A percentile compares a stretch with the other conserved stretches of the same genome.
Conservation (phyloP, 441 rosid genomes). For the Gossypium laxum region DNA sequence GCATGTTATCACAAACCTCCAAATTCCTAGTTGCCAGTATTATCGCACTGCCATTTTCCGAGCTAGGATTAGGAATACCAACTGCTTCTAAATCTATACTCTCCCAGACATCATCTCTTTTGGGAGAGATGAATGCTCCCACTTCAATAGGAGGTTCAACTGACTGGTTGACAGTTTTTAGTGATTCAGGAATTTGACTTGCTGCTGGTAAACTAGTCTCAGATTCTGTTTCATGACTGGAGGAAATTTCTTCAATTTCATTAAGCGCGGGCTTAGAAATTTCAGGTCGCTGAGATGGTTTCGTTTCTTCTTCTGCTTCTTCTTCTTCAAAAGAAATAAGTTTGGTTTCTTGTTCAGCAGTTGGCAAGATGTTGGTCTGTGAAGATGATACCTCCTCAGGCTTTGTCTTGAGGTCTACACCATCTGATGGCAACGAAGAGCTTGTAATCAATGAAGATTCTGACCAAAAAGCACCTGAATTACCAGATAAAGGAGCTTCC, state of each 20-base stretch:
- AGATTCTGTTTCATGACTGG: slow-evolving; percentile 7
- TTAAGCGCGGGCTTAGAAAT: not conserved
- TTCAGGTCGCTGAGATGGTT: not conserved
- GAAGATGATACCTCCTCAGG: slow-evolving; percentile 1
- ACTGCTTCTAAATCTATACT: too few species aligned
- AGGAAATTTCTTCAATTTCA: slow-evolving; percentile 5
- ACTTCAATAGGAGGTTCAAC: not conserved
- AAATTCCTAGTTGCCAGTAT: too few species aligned
- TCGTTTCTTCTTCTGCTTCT: not conserved
- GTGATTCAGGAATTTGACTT: not conserved
- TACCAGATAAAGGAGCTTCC: not conserved
- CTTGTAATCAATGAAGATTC: not conserved
- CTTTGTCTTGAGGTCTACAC: not conserved
- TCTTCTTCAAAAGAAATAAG: slow-evolving; percentile 9
- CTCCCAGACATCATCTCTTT: too few species aligned
- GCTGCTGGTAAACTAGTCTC: not conserved
- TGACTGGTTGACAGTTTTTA: not conserved
- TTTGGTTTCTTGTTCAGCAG: not conserved
- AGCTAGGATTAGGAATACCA: too few species aligned
- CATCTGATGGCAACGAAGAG: not conserved
- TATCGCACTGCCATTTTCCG: too few species aligned
- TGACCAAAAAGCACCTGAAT: not conserved
- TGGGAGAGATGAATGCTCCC: not conserved
- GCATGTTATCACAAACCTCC: too few species aligned
- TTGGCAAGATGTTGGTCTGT: not conserved